Evolutionary conservation across 2,329 filamentous ascomycete species (phyloP).

Genomic region (Didymella lethalis): DNA sequence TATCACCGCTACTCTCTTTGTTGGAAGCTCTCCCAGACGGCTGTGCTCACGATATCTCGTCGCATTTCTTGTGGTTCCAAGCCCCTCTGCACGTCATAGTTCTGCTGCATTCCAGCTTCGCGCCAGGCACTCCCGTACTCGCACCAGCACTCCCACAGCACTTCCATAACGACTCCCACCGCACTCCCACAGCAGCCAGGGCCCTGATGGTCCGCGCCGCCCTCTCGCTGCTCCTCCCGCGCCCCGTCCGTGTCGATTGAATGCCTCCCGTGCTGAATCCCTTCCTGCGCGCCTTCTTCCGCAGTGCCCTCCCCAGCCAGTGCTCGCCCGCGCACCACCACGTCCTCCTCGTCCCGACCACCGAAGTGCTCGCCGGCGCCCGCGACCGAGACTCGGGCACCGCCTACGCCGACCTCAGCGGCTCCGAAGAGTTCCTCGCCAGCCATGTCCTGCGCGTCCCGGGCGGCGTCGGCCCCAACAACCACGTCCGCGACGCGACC

Average conservation of each 20-base stretch:
- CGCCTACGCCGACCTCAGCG: conserved; percentile 79
- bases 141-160: too few relatives aligned
- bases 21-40: background rate
- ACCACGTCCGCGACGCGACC: conserved; percentile 59
- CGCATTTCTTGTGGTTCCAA: background rate
- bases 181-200: too few relatives aligned
- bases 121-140: conserved; percentile 13
- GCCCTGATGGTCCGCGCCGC: conserved; percentile 41
- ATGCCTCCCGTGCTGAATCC: conserved; percentile 97
- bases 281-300: conserved; percentile 98
- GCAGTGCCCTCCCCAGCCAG: conserved; percentile 89
- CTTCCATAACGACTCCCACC: too few relatives aligned
- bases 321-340: conserved; percentile 91
- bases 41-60: background rate
- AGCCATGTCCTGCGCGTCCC: conserved; percentile 95
- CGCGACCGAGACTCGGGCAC: conserved; percentile 86
- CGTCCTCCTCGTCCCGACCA: conserved; percentile 90
- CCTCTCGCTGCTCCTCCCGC: conserved; percentile 18
- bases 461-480: conserved; percentile 55
- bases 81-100: too few relatives aligned
- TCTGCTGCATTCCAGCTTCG: conserved; percentile 2
- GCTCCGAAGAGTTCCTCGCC: conserved; percentile 91
- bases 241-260: conserved; percentile 61
- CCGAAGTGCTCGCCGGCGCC: conserved; percentile 86
- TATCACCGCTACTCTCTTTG: conserved; percentile 10